Base-by-base conservation (phyloP, 2,329 filamentous ascomycete genomes). In the Penicillium aurantiogriseum region DNA sequence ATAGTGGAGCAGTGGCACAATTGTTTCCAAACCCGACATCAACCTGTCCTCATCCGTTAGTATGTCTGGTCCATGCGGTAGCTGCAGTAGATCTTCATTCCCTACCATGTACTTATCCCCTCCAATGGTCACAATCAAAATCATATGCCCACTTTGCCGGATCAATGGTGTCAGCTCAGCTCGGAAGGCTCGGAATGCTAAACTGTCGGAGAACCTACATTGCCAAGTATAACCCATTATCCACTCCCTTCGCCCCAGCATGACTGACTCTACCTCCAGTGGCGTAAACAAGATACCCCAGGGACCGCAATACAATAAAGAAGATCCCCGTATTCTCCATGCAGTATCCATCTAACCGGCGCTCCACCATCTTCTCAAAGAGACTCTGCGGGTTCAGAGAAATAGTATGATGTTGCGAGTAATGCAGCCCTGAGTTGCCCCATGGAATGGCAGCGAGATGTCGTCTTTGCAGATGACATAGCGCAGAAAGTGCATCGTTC, bases 11-110 rank as follows among this genome's bases (percentile, higher is more conserved):
- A 2, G 82, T 86, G 3, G 85, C 78, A 8, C 83, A 83, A 64
- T 86, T 83, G 21, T 83, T 83, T 46, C 87, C 87, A 66, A 89
- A 89, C 5, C 81, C 84, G 11, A 87, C 83, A 67, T 90, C 88
- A 10, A 84, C 70, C 66, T 81, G 31, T 39, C 5, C 11, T 6
- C 17, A 25, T 45, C 9, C 40, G 42, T 62, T 39, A 54, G 27
- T 23, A 25, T 35, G 31, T 31, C 31, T 33, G 35, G 27, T 50
- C 9, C 11, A 39, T 19, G 33, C 27, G 23, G n/a, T 21, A 46
- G 29, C 52, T 31, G 29, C 13, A 45, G 47, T 40, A 44, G 23
- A 43, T 8, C 2, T 19, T 11, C 4, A 23, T 23, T 6, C 59
- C 66, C 50, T 56, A 76, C 74, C 67, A 75, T 70, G 52, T 76